Base-by-base conservation (phyloP, 2,329 filamentous ascomycete species). In the Verticillium zaregamsianum region DNA sequence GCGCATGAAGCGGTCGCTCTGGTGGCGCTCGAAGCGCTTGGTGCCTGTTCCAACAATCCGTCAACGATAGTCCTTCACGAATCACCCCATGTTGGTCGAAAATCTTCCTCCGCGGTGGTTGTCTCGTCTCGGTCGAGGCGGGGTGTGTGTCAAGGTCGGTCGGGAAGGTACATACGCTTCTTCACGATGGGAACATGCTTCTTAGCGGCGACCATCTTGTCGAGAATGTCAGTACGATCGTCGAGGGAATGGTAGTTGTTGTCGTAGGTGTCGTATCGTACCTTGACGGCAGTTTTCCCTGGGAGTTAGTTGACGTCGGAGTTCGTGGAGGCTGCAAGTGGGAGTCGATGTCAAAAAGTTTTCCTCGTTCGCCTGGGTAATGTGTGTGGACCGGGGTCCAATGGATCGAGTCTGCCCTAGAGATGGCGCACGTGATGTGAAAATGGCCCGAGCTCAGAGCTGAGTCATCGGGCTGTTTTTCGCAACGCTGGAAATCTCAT, bases 171-270 rank as follows among this genome's bases (percentile, higher is more conserved):
- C 92, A 79, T 94, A 96, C 93, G 93, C 93, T 99, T 99, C 92
- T 99, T 99, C 79, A 99, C 92, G 88, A 99, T 99, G 77, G 93
- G 90, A 79, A 98, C 89, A 84, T 98, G 95, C 88, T 96, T 96
- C 91, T 96, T 96, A 83, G 94, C 91, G 90, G 93, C 88, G 87
- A 94, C 93, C 95, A 98, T 98, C 93, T 94, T 71, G 61, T 77
- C 66, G 67, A 60, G 61, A 67, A 70, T 65, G 69, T 77, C 69
- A 76, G 74, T 66, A 68, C 65, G 66, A 59, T 55, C 57, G 56
- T 63, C 58, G 59, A 62, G 58, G 62, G 61, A 31, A 20, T 32
- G 59, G 59, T 61, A 49, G 63, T 63, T 49, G 61, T 20, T 39
- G 61, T 56, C 49, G 54, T 20, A 63, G 64, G 64, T 58, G 49